Evolutionary conservation across 352 stramenopile species (phyloP), one percentile per base, ranked within the genome.

Genomic region (Plasmopara muralis): DNA sequence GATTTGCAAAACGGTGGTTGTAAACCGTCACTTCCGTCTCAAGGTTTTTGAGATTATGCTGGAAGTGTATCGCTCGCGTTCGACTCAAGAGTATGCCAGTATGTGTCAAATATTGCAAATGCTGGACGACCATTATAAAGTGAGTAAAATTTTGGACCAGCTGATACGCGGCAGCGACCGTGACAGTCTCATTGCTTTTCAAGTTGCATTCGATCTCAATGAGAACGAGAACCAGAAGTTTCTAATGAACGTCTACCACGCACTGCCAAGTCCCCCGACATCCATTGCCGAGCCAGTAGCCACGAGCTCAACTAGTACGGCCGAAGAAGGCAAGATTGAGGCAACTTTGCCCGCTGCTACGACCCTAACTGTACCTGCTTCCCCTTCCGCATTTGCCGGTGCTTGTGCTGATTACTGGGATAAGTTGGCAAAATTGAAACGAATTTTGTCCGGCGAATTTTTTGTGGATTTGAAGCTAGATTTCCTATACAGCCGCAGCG

Each of bases 211-310:
- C 63, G 95, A 99, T 72, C 57, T 99, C 7, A 85, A 95, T 12
- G 96, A 99, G 68, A 97, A 95, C 49, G 96, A 98, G 39, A 97
- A 99, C 81, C 91, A 98, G 66, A 93, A 95, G 55, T 99, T 99
- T 68, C 66, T 99, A 10, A 72, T 92, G 50, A 83, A 82, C 38
- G 89, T 99, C 15, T 90, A 95, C 41, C 65, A 87, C 29, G 83
- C 74, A 50, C 68, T 98, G 34, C 85, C 85, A 9, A 78, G 72
- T 40, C 74, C 68, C 3, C 60, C 69, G 53, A 57, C 74, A 58
- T 56, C 66, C 7, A 55, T 76, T 38, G 60, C 57, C 30, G 55
- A 61, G 18, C 14, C 63, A 16, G 14, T 6, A 16, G 40, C 49
- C n/a, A 44, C 57, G 45, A 57, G 68, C 44, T 43, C 55, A 14